Base-by-base conservation (phyloP, 768 basidiomycete genomes). In the Kwoniella sp. region DNA sequence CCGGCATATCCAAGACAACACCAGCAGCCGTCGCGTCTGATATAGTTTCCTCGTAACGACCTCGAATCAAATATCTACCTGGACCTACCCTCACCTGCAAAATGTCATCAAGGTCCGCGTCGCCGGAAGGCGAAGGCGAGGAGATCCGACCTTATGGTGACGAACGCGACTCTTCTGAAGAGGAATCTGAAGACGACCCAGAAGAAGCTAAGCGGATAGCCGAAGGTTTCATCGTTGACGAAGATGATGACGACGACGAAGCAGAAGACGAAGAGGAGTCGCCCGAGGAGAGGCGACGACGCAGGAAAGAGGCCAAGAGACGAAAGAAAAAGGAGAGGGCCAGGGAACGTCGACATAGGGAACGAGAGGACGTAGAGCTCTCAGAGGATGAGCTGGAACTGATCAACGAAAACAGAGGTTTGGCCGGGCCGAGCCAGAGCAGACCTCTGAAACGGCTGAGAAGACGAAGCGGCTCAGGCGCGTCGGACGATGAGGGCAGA, bases 151-250 rank as follows among this genome's bases (percentile, higher is more conserved):
- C 76, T n/a, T 70, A 72, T 50, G 77, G 77, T 17, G 75, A 77
- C 25, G 77, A 79, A 55, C 65, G 63, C 30, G 79, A 80, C 30
- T 80, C 79, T 2, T 79, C 78, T 22, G 81, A 77, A 48, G 76
- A 81, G 63, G 80, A 79, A 48, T 89, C 86, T 37, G 91, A 94
- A 38, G 93, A 95, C 54, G 93, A 95, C 75, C 90, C 88, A 73
- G 94, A 95, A 67, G 93, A 93, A 82, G 89, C 84, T 72, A 85
- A 86, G 63, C 84, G 86, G 62, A 87, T 96, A 61, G 83, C 87
- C 56, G 90, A 93, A 55, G 93, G 91, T 0, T 96, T 97, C 77
- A 96, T 97, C 73, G 93, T 93, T 8, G 90, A 90, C 62, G 90
- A 89, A 61, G 89, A 90, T 9, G 92, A 94, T 65, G 92, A 90